phyloP scores from a whole-genome alignment of 805 yeast genomes.

The Wickerhamomyces bovis region DNA sequence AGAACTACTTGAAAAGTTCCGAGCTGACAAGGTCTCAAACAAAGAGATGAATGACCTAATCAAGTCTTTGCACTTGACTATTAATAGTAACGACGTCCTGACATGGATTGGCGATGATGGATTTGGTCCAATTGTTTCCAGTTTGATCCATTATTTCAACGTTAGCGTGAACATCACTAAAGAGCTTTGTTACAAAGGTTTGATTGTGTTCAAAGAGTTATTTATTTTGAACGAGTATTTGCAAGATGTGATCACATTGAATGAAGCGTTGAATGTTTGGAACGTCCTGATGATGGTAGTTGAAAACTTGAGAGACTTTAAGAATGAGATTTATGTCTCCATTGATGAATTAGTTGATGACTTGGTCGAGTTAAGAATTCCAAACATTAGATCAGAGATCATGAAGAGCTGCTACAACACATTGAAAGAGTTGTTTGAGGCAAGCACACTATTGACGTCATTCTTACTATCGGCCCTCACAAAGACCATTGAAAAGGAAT shows the following conservation, averaged over 20 bases:
- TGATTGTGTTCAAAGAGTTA: conserved; percentile 20
- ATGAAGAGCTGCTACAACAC: conserved; percentile 11
- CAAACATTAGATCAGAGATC: conserved; percentile 5
- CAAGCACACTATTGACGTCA: conserved; percentile 6
- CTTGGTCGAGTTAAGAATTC: conserved; percentile 8
- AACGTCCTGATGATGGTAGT: conserved; percentile 18
- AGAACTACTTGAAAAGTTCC: conserved; percentile 6
- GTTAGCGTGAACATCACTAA: conserved; percentile 18
- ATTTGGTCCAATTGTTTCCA: conserved; percentile 7
- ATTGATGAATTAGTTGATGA: conserved; percentile 23
- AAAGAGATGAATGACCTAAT: conserved; percentile 15
- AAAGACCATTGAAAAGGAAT: conserved; percentile 16
- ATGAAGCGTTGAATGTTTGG: conserved; percentile 14
- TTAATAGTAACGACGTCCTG: conserved; percentile 7
- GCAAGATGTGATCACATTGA: conserved; percentile 3
- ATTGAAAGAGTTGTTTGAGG: conserved; percentile 7
- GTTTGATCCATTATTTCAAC: conserved; percentile 17
- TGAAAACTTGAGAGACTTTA: conserved; percentile 19
- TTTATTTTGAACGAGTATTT: conserved; percentile 15
- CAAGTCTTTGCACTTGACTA: conserved; percentile 13
- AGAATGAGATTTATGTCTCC: conserved; percentile 20
- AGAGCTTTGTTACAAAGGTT: conserved; percentile 21
- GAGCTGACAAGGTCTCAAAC: conserved; percentile 9
- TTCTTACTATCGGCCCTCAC: conserved; percentile 16
- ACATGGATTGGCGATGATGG: conserved; percentile 19